Evolutionary conservation across 352 stramenopile species (phyloP), one percentile per base, ranked within the genome.

Genomic region (Elongisporangium undulatum): DNA sequence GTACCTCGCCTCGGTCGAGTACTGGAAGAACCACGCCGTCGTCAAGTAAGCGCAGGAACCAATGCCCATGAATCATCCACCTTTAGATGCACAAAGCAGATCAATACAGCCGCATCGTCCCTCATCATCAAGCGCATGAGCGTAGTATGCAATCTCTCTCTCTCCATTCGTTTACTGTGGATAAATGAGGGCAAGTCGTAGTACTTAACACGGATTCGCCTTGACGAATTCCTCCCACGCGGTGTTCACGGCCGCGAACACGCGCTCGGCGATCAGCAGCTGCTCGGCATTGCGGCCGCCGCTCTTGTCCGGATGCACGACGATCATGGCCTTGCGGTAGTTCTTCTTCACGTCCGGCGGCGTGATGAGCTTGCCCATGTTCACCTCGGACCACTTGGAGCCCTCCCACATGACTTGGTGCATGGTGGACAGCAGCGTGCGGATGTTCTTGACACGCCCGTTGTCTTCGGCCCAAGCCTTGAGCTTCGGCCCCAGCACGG

Each of bases 311-410:
- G 89, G 87, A 59, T 97, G 90, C 50, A 97, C 90, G 26, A 97
- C 84, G 57, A 97, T 90, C 89, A 97, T 97, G 34, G 90, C 87
- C 66, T 94, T 93, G 51, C 88, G 85, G 68, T 97, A 97, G 62
- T 90, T 64, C 67, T 94, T 89, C 72, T 97, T 97, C n/a, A 97
- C 84, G 59, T 95, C 86, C 49, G 81, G 74, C n/a, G 87, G 89
- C 65, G 88, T 72, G 22, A 97, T 79, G n/a, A 97, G 81, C 67
- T 96, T 95, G 63, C 82, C 89, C 86, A 97, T 94, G 71, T 92
- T 92, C 17, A 96, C 81, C 58, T 94, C 85, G 16, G 68, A 72
- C 90, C 90, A 97, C 55, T 91, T 90, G 60, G 75, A 89, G 61
- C 82, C 86, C 21, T 94, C 79, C 90, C 90, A 97, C 76, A 97